These are phyloP conservation scores for Paraurostyla sp. DNA, from an alignment of 73 alveolate genomes.

Conservation along the genomic window DNA sequence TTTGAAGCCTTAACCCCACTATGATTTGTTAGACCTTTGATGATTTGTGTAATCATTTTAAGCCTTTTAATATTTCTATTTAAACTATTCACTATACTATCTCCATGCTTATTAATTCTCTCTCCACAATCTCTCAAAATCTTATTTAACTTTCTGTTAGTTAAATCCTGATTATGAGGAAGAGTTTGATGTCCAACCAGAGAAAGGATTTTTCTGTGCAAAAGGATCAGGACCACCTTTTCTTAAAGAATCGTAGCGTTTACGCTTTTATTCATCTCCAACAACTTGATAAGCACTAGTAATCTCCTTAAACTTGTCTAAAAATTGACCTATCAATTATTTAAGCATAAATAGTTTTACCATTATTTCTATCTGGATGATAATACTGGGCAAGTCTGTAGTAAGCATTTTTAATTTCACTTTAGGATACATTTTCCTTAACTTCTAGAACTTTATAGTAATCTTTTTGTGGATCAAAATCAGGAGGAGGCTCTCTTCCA, in stretches of 20 bases:
- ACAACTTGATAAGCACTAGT: conserved; percentile 36
- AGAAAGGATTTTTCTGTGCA: neutral
- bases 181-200: neutral
- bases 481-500: conserved; percentile 34
- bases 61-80: neutral
- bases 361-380: conserved; percentile 93
- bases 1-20: too few species aligned
- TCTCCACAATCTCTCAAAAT: neutral
- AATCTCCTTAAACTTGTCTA: conserved; percentile 48
- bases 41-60: too few species aligned
- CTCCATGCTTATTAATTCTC: neutral
- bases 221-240: conserved; percentile 18
- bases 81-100: neutral
- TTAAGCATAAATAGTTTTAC: neutral
- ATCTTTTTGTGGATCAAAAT: conserved; percentile 81
- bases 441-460: conserved; percentile 93
- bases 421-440: conserved; percentile 83
- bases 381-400: conserved; percentile 88
- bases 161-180: conserved; percentile 6
- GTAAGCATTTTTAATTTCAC: conserved; percentile 93
- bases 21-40: too few species aligned
- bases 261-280: conserved; percentile 38
- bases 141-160: neutral
- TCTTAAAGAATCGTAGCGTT: conserved; percentile 32
- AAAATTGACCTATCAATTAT: neutral